phyloP scores from a whole-genome alignment of 2,329 filamentous ascomycete genomes.

The Cytospora chrysosperma region DNA sequence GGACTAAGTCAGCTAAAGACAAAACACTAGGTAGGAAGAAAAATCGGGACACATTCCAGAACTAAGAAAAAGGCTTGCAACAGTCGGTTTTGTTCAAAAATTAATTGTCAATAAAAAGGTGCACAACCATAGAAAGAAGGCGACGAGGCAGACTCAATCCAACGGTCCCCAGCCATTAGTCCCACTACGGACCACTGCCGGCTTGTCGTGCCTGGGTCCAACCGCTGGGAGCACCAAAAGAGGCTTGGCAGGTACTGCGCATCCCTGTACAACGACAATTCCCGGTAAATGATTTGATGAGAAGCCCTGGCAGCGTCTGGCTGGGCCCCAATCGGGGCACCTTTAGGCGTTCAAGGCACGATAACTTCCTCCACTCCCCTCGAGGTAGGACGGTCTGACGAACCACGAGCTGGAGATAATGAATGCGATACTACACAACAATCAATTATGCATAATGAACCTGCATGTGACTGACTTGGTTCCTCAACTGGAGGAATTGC shows the following conservation, averaged over 20 bases:
- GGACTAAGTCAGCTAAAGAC: slow-evolving; percentile 4
- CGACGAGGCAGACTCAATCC: not conserved
- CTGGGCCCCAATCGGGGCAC: slow-evolving; percentile 22
- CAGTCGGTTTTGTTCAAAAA: slow-evolving; percentile 4
- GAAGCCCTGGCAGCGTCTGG: not conserved
- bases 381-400: slow-evolving; percentile 13
- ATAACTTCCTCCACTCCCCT: slow-evolving; percentile 12
- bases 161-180: not conserved
- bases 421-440: slow-evolving; percentile 4
- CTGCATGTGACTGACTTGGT: slow-evolving; percentile 10
- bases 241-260: slow-evolving; percentile 19
- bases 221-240: slow-evolving; percentile 16
- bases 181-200: slow-evolving; percentile 10
- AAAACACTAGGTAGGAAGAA: slow-evolving; percentile 3
- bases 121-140: not conserved
- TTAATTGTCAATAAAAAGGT: not conserved
- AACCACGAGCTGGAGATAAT: slow-evolving; percentile 23
- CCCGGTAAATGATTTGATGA: slow-evolving; percentile 17
- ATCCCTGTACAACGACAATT: slow-evolving; percentile 14
- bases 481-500: slow-evolving; percentile 7
- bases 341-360: not conserved
- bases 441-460: not conserved
- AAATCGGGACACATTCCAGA: slow-evolving; percentile 2
- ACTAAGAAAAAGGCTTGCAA: not conserved
- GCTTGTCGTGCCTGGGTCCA: slow-evolving; percentile 5